These are phyloP conservation scores for Ceratocystis cacaofunesta DNA, from an alignment of 2,329 filamentous ascomycete genomes.

Conservation along the genomic window DNA sequence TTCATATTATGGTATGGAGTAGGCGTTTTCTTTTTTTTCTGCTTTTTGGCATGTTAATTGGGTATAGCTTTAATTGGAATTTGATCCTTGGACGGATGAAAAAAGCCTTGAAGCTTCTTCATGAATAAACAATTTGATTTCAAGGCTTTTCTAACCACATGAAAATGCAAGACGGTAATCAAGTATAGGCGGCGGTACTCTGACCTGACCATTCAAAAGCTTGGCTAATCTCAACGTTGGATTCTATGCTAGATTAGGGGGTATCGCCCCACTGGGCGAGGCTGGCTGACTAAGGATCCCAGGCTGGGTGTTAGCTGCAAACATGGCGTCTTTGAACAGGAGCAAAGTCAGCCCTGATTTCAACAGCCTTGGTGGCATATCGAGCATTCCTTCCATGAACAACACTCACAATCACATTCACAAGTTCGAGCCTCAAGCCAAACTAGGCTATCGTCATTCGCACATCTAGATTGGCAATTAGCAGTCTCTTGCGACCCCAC, in stretches of 20 bases:
- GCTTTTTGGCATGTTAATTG: not conserved
- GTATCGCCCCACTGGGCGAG: not conserved
- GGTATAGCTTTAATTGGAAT: constrained; percentile 1
- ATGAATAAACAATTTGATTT: not conserved
- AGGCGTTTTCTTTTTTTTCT: constrained; percentile 4
- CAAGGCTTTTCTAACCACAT: not conserved
- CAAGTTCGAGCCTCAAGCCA: not conserved
- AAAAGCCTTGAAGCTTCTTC: not conserved
- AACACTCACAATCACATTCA: constrained; percentile 4
- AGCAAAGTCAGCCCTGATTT: constrained; percentile 14
- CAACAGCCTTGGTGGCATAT: constrained; percentile 6
- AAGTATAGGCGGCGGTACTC: too few relatives aligned
- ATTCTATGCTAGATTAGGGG: not conserved
- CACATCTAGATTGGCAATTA: not conserved
- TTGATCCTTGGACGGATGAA: not conserved
- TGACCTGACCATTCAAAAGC: too few relatives aligned
- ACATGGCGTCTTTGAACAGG: not conserved
- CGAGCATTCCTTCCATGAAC: constrained; percentile 13
- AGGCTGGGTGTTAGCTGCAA: not conserved
- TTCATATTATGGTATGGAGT: not conserved
- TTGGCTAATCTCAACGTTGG: not conserved
- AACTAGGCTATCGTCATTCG: not conserved
- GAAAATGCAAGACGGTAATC: too few relatives aligned
- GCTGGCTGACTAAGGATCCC: constrained; percentile 12
- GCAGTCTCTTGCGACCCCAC: not conserved